Evolutionary conservation across 1,284 basidiomycete species (phyloP).

Genomic region (Tilletia setariae): DNA sequence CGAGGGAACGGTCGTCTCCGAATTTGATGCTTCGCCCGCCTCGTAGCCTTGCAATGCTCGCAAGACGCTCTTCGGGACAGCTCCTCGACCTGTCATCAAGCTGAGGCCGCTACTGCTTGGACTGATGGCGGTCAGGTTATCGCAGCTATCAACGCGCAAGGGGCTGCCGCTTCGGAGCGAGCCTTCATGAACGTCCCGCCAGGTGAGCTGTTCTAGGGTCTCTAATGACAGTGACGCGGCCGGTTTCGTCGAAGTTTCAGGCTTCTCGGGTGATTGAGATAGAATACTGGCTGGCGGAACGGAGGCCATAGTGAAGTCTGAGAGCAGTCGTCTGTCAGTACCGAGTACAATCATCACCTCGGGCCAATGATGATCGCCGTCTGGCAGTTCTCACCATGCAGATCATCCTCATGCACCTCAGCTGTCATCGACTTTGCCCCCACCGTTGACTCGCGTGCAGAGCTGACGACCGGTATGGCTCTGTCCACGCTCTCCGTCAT

Average conservation of each 20-base stretch:
- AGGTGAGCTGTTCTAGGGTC: slow-evolving; percentile 2
- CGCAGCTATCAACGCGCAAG: background rate
- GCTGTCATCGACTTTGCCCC: background rate
- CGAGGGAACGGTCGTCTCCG: background rate
- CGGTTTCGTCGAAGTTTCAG: background rate
- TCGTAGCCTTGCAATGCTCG: slow-evolving; percentile 3
- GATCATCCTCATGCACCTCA: slow-evolving; percentile 2
- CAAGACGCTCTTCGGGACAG: background rate
- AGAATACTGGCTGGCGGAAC: too few species aligned
- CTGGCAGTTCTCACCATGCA: slow-evolving; percentile 1
- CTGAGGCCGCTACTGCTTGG: slow-evolving; percentile 1
- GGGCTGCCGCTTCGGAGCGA: slow-evolving; percentile 10
- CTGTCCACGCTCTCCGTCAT: background rate
- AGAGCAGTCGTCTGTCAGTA: too few species aligned
- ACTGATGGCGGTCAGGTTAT: slow-evolving; percentile 5
- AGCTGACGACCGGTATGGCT: too few species aligned
- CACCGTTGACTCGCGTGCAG: too few species aligned
- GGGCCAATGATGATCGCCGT: too few species aligned
- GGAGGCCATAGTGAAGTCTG: background rate
- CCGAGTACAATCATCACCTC: too few species aligned
- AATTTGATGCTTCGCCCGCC: background rate
- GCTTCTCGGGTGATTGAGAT: too few species aligned
- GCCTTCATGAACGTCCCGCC: slow-evolving; percentile 5
- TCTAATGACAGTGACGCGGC: background rate
- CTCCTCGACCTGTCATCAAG: background rate